A percentile compares a stretch with the other conserved stretches of the same genome.
Conservation (phyloP, 495 filamentous ascomycete genomes). For the Aspergillus sclerotiicarbonarius region DNA sequence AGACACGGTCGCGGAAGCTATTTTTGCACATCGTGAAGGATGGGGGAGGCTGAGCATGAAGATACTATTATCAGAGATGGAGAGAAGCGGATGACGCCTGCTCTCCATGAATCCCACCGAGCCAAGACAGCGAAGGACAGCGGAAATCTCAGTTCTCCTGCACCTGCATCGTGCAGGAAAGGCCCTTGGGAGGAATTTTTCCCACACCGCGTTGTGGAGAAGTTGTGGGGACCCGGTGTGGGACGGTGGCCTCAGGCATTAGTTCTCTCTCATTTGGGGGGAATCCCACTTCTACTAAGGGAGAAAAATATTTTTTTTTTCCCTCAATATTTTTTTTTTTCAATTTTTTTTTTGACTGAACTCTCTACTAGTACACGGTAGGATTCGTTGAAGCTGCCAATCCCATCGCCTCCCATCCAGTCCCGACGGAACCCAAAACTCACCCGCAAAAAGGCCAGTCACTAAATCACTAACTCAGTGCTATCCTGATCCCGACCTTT, state of each 20-base stretch:
- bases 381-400: too few relatives aligned
- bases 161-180: background rate
- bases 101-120: background rate
- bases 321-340: background rate
- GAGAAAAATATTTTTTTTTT: background rate
- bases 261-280: background rate
- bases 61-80: background rate
- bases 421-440: slow-evolving; percentile 1
- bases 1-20: background rate
- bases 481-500: slow-evolving; percentile 1
- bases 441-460: background rate
- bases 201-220: slow-evolving; percentile 4
- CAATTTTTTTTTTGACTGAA: background rate
- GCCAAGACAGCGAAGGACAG: background rate
- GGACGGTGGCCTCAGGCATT: background rate
- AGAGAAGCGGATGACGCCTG: background rate
- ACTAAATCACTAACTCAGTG: background rate
- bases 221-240: slow-evolving; percentile 3
- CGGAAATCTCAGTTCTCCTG: background rate
- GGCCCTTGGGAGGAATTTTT: background rate
- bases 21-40: background rate
- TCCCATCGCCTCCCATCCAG: background rate
- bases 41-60: background rate
- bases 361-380: too few relatives aligned
- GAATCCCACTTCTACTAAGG: too few relatives aligned